Percentiles rank a stretch among this genome's conserved stretches.
These are phyloP conservation scores for Crithidia sp. DNA, from an alignment of 208 protist species.

Conservation along the genomic window DNA sequence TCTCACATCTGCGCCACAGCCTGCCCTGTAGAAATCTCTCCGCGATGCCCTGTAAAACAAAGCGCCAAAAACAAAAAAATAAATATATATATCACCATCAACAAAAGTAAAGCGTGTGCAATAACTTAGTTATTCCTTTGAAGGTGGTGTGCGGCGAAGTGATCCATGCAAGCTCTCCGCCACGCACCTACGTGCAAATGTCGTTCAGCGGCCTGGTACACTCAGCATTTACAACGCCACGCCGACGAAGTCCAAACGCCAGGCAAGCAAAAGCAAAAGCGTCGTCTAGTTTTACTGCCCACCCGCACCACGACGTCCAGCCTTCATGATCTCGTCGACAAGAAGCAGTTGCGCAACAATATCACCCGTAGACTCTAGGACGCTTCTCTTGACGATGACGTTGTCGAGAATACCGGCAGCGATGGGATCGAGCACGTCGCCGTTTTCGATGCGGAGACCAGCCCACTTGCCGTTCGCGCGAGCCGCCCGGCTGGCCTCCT, in stretches of 20 bases:
- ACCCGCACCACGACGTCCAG: conserved; percentile 91
- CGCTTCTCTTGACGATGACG: conserved; percentile 98
- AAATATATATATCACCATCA: neutral
- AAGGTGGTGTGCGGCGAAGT: no score
- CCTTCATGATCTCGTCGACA: conserved; percentile 99
- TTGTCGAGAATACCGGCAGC: conserved; percentile 98
- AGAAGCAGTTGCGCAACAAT: conserved; percentile 99
- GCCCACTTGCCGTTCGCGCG: conserved; percentile 74
- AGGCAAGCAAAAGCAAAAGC: neutral
- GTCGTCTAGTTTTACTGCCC: conserved; percentile 31
- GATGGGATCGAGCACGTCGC: conserved; percentile 95
- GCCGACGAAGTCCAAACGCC: neutral
- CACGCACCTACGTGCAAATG: no score
- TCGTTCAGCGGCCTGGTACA: no score
- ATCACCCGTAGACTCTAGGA: conserved; percentile 95
- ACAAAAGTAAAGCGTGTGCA: no score
- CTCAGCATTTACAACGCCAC: no score
- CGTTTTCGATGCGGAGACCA: conserved; percentile 98
- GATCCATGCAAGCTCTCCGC: no score
- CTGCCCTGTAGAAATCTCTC: no score
- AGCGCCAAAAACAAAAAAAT: neutral
- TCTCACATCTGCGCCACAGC: neutral
- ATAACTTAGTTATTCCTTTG: no score
- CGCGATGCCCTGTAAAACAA: no score
- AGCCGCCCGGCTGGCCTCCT: conserved; percentile 88